Evolutionary conservation across 352 stramenopile species (phyloP).

Genomic region (Phytophthora boehmeriae): DNA sequence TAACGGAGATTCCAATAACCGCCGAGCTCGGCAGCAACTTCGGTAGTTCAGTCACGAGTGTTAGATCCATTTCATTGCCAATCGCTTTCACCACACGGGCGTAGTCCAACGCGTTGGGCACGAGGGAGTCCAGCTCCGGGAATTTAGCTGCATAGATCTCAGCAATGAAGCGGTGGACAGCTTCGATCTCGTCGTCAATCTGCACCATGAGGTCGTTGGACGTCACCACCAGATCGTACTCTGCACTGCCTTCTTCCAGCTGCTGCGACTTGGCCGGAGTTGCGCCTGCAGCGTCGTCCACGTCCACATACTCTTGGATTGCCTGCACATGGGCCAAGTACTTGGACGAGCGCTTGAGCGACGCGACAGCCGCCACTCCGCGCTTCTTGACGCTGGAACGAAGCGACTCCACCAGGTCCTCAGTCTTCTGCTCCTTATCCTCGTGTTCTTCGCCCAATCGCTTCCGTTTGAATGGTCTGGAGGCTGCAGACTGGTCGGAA

Average conservation of each 20-base stretch:
- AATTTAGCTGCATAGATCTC: constrained; percentile 95
- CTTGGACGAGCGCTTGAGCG: constrained; percentile 74
- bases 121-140: constrained; percentile 93
- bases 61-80: constrained; percentile 95
- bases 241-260: constrained; percentile 65
- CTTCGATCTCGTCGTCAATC: constrained; percentile 94
- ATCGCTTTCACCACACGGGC: constrained; percentile 92
- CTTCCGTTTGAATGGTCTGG: constrained; percentile 25
- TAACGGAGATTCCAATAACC: constrained; percentile 96
- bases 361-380: constrained; percentile 62
- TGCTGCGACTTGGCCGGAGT: constrained; percentile 27
- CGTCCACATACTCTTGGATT: constrained; percentile 61
- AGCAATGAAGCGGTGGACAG: constrained; percentile 90
- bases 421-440: constrained; percentile 19
- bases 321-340: constrained; percentile 76
- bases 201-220: constrained; percentile 94
- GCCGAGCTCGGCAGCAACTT: constrained; percentile 91
- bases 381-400: constrained; percentile 51
- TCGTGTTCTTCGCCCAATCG: constrained; percentile 22
- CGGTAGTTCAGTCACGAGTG: constrained; percentile 84
- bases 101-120: constrained; percentile 94
- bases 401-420: constrained; percentile 48
- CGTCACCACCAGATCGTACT: constrained; percentile 88
- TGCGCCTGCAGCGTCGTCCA: constrained; percentile 25
- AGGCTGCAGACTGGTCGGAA: background rate